These are phyloP conservation scores for Eucalyptus lansdowneana DNA, from an alignment of 345 rosid genomes.

Conservation along the genomic window DNA sequence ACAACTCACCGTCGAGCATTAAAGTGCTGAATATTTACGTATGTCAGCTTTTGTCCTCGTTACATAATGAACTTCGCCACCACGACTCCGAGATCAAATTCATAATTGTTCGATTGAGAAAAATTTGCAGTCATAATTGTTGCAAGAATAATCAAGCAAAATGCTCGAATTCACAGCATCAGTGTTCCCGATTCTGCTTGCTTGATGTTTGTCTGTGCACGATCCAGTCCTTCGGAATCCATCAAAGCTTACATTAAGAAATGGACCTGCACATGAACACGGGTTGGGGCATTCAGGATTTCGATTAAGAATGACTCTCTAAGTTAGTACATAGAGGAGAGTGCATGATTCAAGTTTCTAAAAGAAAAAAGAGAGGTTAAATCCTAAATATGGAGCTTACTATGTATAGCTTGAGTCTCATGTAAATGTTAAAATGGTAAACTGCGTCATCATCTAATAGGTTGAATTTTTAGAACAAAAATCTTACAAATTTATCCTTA, in stretches of 20 bases:
- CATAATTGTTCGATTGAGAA: neutral
- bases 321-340: neutral
- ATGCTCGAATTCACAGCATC: neutral
- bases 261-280: neutral
- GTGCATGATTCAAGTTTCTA: neutral
- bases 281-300: neutral
- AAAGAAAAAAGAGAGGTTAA: neutral
- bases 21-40: neutral
- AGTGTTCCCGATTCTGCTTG: neutral
- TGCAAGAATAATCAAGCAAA: neutral
- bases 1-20: neutral
- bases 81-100: neutral
- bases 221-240: neutral
- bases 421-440: neutral
- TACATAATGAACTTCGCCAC: neutral
- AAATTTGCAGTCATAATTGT: neutral
- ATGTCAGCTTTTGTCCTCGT: neutral
- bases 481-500: neutral
- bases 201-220: neutral
- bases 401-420: neutral
- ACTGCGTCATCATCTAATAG: accelerated
- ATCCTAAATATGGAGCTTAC: neutral
- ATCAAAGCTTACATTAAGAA: neutral
- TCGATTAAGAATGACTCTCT: neutral
- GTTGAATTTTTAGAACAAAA: accelerated